phyloP scores from a whole-genome alignment of 352 stramenopile genomes.

The Globisporangium polare region DNA sequence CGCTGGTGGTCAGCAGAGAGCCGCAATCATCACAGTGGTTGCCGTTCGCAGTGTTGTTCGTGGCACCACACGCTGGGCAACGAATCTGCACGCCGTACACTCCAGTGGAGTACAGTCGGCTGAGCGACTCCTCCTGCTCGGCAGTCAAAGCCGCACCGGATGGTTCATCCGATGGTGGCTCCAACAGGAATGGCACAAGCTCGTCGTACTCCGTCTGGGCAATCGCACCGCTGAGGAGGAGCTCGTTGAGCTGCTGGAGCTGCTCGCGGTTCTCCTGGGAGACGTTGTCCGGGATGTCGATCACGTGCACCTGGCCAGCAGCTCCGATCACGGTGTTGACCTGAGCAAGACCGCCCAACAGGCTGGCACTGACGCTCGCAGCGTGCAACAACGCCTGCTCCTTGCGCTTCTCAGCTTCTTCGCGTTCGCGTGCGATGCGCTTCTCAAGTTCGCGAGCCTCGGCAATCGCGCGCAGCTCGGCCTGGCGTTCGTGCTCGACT shows the following conservation, averaged over 20 bases:
- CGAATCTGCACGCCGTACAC: constrained; percentile 86
- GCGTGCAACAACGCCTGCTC: constrained; percentile 60
- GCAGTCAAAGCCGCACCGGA: constrained; percentile 65
- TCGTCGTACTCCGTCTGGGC: constrained; percentile 84
- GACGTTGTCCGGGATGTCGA: constrained; percentile 79
- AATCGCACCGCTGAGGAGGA: constrained; percentile 80
- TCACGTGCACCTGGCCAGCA: constrained; percentile 70
- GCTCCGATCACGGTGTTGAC: constrained; percentile 72
- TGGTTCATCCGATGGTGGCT: constrained; percentile 52
- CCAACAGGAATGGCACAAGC: constrained; percentile 82
- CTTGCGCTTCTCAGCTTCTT: constrained; percentile 55
- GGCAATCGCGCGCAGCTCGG: constrained; percentile 74
- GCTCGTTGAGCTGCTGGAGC: constrained; percentile 80
- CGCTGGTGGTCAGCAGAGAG: constrained; percentile 76
- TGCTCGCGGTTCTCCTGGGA: constrained; percentile 86
- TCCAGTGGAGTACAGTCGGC: constrained; percentile 65
- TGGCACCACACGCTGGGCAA: constrained; percentile 78
- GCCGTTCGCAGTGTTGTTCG: constrained; percentile 86
- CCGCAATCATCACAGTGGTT: constrained; percentile 87
- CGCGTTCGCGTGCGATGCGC: constrained; percentile 50
- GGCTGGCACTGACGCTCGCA: constrained; percentile 69
- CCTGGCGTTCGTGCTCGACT: constrained; percentile 77
- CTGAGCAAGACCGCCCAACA: constrained; percentile 73
- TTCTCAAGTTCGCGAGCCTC: constrained; percentile 63
- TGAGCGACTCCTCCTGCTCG: constrained; percentile 82